Base-by-base conservation (phyloP, 805 yeast species). In the Kurtzmaniella cleridarum region DNA sequence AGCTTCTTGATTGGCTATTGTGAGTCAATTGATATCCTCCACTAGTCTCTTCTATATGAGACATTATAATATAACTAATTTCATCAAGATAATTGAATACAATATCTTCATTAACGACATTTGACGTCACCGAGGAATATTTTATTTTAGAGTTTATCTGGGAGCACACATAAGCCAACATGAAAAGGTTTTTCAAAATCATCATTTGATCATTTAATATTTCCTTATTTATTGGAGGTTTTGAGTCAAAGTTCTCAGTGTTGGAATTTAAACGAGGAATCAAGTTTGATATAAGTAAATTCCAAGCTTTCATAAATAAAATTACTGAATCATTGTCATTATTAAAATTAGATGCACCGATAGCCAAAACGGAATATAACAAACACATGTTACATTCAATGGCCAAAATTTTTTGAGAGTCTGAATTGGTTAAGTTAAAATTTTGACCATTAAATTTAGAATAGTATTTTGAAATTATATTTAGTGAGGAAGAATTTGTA, bases 81-180 rank as follows among this genome's bases (percentile, higher is more conserved):
- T 74, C 75, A 46, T 76, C 73, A 36, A 77, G 55, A 44, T 73
- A 72, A 45, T 73, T 72, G 42, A 76, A 59, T 5, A 75, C 59
- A 27, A 74, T 65, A 39, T 72, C 75, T 20, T 68, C 64, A 26
- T 70, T 69, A n/a, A 73, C 51, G n/a, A 59, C 44, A 15, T 40
- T 46, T 8, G 8, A 20, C 8, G 24, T 20, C 15, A 35, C 35
- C 9, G 46, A 15, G 26, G 36, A 27, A 23, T 29, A 28, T 29
- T 53, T 30, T 35, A 40, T 28, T 32, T 62, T 56, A 30, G 61
- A 53, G 38, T 69, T 60, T 49, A 64, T 63, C 20, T 62, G 57
- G 35, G 74, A 51, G 42, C 71, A 70, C 11, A 74, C 60, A 45
- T 57, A 66, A 23, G 72, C 56, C 26, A 77, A 51, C 15, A 74